Percentiles rank a stretch among this genome's conserved stretches.
Conservation (phyloP, 208 protist species). For the Acanthamoeba quina region DNA sequence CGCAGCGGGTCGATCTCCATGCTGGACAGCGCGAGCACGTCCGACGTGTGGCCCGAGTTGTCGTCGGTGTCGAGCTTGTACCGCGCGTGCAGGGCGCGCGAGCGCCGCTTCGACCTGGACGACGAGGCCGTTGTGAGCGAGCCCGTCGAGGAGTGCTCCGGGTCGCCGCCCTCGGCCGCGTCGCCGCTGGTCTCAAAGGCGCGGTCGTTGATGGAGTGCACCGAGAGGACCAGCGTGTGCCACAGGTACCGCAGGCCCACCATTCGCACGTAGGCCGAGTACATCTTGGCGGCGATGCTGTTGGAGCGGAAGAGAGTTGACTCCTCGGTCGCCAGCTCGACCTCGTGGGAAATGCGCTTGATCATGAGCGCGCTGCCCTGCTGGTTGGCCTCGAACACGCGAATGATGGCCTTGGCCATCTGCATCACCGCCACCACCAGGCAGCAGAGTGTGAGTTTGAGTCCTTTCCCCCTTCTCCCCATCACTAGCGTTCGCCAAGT, state of each 20-base stretch:
- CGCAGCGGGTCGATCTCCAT: slow-evolving; percentile 56
- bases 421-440: background rate
- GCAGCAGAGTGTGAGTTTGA: background rate
- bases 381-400: slow-evolving; percentile 33
- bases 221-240: slow-evolving; percentile 45
- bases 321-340: slow-evolving; percentile 1
- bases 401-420: slow-evolving; percentile 7
- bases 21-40: slow-evolving; percentile 17
- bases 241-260: slow-evolving; percentile 63
- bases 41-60: slow-evolving; percentile 41
- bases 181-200: slow-evolving; percentile 3
- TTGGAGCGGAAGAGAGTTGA: slow-evolving; percentile 71
- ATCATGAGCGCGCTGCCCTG: slow-evolving; percentile 3
- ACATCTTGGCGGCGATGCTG: slow-evolving; percentile 72
- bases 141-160: background rate
- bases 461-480: too few species aligned
- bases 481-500: too few species aligned
- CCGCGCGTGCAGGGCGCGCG: background rate
- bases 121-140: background rate
- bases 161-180: background rate
- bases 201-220: slow-evolving; percentile 50
- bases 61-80: slow-evolving; percentile 61
- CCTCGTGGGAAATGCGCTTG: slow-evolving; percentile 13
- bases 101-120: background rate
- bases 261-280: slow-evolving; percentile 60